These are phyloP conservation scores for Teunomyces gatunensis DNA, from an alignment of 805 yeast genomes.

Conservation along the genomic window DNA sequence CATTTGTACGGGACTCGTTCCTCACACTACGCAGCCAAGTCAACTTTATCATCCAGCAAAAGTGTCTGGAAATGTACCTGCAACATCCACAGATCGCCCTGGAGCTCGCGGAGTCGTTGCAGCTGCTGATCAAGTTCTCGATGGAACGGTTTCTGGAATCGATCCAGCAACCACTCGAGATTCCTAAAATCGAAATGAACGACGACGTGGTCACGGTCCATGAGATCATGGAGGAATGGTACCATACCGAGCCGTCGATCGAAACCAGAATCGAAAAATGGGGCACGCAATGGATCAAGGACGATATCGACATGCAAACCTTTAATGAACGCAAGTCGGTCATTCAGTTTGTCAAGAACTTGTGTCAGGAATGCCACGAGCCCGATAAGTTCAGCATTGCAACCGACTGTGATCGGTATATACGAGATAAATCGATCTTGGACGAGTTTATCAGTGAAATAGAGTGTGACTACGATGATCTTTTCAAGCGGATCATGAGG, in stretches of 20 bases:
- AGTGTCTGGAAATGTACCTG: conserved; percentile 3
- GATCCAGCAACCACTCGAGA: background rate
- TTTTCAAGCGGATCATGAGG: conserved; percentile 10
- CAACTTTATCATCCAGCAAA: background rate
- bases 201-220: conserved; percentile 12
- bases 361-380: conserved; percentile 8
- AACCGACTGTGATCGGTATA: conserved; percentile 11
- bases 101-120: conserved; percentile 2
- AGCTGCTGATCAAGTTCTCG: conserved; percentile 2
- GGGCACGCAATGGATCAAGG: conserved; percentile 14
- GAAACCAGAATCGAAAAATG: conserved; percentile 9
- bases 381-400: conserved; percentile 10
- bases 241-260: conserved; percentile 9
- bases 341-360: conserved; percentile 9
- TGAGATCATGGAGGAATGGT: conserved; percentile 15
- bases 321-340: conserved; percentile 10
- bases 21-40: background rate
- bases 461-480: conserved; percentile 12
- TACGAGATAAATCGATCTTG: conserved; percentile 12
- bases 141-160: conserved; percentile 4
- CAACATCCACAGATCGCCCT: background rate
- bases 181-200: conserved; percentile 10
- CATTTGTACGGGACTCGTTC: background rate
- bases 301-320: conserved; percentile 13
- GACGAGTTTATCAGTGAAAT: conserved; percentile 15